Evolutionary conservation across 1,139 yeast species (phyloP).

Genomic region (Geotrichum cucujoidarum): DNA sequence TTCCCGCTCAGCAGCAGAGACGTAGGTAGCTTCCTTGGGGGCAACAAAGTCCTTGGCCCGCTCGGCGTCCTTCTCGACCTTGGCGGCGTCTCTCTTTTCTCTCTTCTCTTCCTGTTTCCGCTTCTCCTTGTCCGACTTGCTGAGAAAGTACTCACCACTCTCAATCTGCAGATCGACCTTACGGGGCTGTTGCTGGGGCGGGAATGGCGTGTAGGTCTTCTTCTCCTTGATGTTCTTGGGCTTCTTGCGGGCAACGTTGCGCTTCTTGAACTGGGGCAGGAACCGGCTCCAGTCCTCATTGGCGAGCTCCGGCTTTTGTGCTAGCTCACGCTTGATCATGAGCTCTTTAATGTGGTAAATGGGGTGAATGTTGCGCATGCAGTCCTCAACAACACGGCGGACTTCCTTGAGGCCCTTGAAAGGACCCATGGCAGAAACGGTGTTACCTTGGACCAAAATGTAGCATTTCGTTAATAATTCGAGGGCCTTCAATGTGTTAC

Average conservation of each 20-base stretch:
- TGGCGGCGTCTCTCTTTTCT: constrained; percentile 68
- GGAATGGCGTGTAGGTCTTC: constrained; percentile 97
- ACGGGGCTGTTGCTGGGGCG: constrained; percentile 95
- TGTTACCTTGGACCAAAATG: constrained; percentile 93
- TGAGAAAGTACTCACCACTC: constrained; percentile 96
- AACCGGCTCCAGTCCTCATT: constrained; percentile 96
- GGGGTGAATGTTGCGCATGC: constrained; percentile 95
- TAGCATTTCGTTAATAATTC: constrained; percentile 91
- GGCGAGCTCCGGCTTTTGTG: constrained; percentile 91
- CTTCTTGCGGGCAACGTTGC: constrained; percentile 90
- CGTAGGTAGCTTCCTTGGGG: constrained; percentile 66
- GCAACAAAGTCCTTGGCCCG: constrained; percentile 77
- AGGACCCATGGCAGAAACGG: constrained; percentile 97
- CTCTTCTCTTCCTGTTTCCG: constrained; percentile 72
- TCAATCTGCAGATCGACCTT: constrained; percentile 96
- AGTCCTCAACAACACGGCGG: constrained; percentile 92
- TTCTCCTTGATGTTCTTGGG: constrained; percentile 67
- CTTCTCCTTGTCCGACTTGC: constrained; percentile 71
- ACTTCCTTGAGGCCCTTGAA: constrained; percentile 87
- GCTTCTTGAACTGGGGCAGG: constrained; percentile 93
- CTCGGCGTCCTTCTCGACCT: constrained; percentile 61
- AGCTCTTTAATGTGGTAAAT: constrained; percentile 94
- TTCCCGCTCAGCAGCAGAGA: constrained; percentile 25
- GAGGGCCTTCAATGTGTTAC: constrained; percentile 91
- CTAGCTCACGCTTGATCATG: constrained; percentile 93